Evolutionary conservation across 805 yeast genomes (phyloP), one percentile per base, ranked within the genome.

Genomic region (Lipomyces spencermartinsiae): DNA sequence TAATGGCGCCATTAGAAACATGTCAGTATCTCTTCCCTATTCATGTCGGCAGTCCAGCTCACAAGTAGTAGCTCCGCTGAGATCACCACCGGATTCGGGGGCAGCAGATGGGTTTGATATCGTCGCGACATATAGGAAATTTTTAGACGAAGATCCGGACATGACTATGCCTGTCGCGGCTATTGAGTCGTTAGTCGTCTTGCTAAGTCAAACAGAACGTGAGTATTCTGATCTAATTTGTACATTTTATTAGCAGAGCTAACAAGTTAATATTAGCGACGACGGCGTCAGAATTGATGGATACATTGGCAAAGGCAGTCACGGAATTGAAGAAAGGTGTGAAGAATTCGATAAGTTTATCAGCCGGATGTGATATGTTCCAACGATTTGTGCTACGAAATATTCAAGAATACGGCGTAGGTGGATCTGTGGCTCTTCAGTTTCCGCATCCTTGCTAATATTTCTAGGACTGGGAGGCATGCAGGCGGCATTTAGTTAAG

Each of bases 121-220:
- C 73, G 92, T 89, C 58, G 83, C 86, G 73, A 87, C 94, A 0
- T 95, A 95, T 77, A 83, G 92, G 66, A 85, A 86, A 76, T 93
- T 92, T 78, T 83, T 95, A 70, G 87, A 86, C 73, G 97, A 93
- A 61, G 98, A 95, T 80, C 84, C 91, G n/a, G 98, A 95, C 66
- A 91, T 95, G 88, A 93, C 99, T 5, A 95, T 93, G 98, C 99
- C 99, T 0, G 92, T 95, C 43, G 99, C 99, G 56, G 99, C 99
- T 46, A 95, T 95, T 75, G 98, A 95, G 81, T 87, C 97, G 12
- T 82, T 95, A 58, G 97, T 95, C 34, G 90, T 95, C 8, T 85
- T 95, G 80, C 80, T 94, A 35, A 85, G 89, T 71, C 87, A 89
- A 60, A 89, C 92, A 73, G 93, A 92, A 77, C 98, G 79, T 76